Base-by-base conservation (phyloP, 495 filamentous ascomycete genomes). In the Lasiosphaeria ovina region DNA sequence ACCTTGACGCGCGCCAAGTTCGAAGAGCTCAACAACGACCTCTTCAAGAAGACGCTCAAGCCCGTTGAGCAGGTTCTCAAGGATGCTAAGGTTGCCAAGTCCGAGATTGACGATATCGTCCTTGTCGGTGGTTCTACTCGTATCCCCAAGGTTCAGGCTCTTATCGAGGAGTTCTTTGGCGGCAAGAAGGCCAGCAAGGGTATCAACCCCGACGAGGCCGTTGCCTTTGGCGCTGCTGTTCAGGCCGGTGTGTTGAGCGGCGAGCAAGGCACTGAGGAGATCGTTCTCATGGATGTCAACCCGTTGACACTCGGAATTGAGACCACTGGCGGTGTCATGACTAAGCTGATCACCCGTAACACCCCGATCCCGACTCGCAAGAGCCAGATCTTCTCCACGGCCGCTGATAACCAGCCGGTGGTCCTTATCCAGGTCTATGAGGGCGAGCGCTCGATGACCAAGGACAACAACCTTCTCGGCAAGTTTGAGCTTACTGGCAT, bases 21-120 rank as follows among this genome's bases (percentile, higher is more conserved):
- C 76, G 95, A 99, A 76, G 95, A 98, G 80, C 83, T 98, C 65
- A 97, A 97, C 86, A 91, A 90, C 67, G 95, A 99, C 75, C 87
- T 99, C 62, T 98, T 99, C 85, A 93, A 93, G 84, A 93, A 90
- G 83, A 99, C 95, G 63, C 87, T 99, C 55, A 97, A 97, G 85
- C 95, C 95, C 42, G 95, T 99, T 59, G 93, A 98, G 81, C 95
- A 97, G 83, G 91, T 96, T 60, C 82, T 96, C 70, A 92, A 91
- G 82, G 91, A 96, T 63, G 89, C 90, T 68, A 92, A 93, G 83
- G 84, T 92, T 69, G 89, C 90, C 84, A 94, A 93, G 85, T 78
- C 78, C 55, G 90, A 95, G 59, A 76, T 96, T 64, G 83, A 93
- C 62, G 91, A 95, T 69, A 94, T 96, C 64, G 91, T 96, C 61